Base-by-base conservation (phyloP, 2,329 filamentous ascomycete genomes). In the Huntiella moniliformis region DNA sequence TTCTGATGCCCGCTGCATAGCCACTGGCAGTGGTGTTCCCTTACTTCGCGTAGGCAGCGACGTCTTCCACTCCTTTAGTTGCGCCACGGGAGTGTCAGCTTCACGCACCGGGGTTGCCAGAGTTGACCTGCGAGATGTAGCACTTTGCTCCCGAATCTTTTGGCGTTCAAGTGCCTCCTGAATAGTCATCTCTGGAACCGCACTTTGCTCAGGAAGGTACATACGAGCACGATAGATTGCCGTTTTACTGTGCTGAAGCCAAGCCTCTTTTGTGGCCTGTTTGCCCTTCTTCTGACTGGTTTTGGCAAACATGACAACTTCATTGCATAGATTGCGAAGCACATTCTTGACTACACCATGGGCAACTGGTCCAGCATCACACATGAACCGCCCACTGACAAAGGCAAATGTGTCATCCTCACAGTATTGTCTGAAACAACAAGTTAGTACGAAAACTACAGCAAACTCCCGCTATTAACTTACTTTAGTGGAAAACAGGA, bases 301-400 rank as follows among this genome's bases (percentile, higher is more conserved):
- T 32, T 42, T 42, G 31, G 40, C 40, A 15, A 34, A 34, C 10
- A 15, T 13, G 10, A 34, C 38, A 44, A 37, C 17, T 18, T 49
- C 39, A 17, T 31, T 35, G 34, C 47, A 46, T n/a, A 32, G 28
- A 34, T 41, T 49, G 18, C 42, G 35, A 12, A 46, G 33, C 4
- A 49, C 36, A 17, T 49, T 49, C 39, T 46, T 46, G 31, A 49
- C 31, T 13, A 49, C 40, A 18, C 44, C 39, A 34, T 39, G 43
- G 28, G 39, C 43, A 5, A 49, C 44, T 10, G 47, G 41, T 28
- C 15, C 37, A 7, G 43, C 36, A 39, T 49, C 47, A 4, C 38
- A 42, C 47, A 49, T 49, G 34, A 49, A 49, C 4, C 44, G 43
- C 11, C 47, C 47, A 34, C 47, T 46, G 32, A 49, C 34, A 41